Percentiles rank a stretch among this genome's conserved stretches.
Evolutionary conservation across 2,329 filamentous ascomycete species (phyloP).

Genomic region (Phaeosphaeria sp.): DNA sequence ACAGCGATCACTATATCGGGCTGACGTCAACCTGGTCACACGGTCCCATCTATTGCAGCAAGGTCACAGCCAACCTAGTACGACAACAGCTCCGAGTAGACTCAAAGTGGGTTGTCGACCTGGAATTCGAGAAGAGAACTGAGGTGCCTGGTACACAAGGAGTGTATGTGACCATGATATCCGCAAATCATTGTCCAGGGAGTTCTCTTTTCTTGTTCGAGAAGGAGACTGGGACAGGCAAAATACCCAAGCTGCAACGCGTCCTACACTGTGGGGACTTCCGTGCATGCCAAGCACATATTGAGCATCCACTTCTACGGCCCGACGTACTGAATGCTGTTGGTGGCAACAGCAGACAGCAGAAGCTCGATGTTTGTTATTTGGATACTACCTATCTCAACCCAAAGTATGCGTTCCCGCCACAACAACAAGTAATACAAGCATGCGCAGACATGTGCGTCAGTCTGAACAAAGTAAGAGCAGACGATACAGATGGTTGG

Average conservation of each 20-base stretch:
- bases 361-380: conserved; percentile 94
- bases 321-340: conserved; percentile 75
- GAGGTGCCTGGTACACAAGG: conserved; percentile 84
- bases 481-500: conserved; percentile 63
- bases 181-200: conserved; percentile 95
- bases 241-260: conserved; percentile 69
- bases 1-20: conserved; percentile 96
- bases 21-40: conserved; percentile 88
- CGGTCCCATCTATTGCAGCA: conserved; percentile 95
- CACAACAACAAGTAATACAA: conserved; percentile 83
- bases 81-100: conserved; percentile 85
- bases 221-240: conserved; percentile 70
- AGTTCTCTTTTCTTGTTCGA: conserved; percentile 94
- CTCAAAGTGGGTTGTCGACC: conserved; percentile 79
- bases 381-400: conserved; percentile 97
- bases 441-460: conserved; percentile 88
- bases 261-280: conserved; percentile 97
- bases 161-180: conserved; percentile 90
- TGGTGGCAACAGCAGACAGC: conserved; percentile 75
- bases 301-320: conserved; percentile 79
- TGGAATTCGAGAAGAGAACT: conserved; percentile 82
- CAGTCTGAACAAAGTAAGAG: conserved; percentile 71
- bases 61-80: conserved; percentile 88
- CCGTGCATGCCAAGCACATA: conserved; percentile 82
- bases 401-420: conserved; percentile 92